Evolutionary conservation across 225 moss, liverwort and hornwort species (phyloP).

Genomic region (Asterella californica): DNA sequence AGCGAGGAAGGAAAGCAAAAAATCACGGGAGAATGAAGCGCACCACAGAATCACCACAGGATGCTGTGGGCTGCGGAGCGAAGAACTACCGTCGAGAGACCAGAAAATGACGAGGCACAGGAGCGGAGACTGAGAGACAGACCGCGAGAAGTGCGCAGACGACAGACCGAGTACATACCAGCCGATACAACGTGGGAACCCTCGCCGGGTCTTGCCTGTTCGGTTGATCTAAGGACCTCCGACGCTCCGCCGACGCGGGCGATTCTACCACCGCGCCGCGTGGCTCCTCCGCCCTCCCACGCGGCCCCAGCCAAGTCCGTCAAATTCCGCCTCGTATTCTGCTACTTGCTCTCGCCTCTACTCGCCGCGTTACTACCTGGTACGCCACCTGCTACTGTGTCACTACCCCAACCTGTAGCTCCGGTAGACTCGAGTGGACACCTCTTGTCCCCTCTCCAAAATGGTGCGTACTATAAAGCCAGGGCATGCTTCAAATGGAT

Average conservation of each 20-base stretch:
- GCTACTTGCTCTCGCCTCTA: background rate
- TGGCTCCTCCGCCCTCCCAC: background rate
- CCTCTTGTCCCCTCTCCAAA: too few relatives aligned
- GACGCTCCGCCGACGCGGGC: slow-evolving; percentile 16
- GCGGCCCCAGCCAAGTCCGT: background rate
- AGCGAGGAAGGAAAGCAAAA: background rate
- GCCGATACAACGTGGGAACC: slow-evolving; percentile 13
- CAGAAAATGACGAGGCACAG: background rate
- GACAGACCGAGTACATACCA: background rate
- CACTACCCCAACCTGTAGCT: too few relatives aligned
- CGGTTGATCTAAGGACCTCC: slow-evolving; percentile 7
- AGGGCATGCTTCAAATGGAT: too few relatives aligned
- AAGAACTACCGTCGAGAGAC: background rate
- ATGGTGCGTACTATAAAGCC: too few relatives aligned
- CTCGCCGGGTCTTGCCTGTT: slow-evolving; percentile 1
- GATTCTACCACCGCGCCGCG: slow-evolving; percentile 13
- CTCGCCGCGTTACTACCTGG: background rate
- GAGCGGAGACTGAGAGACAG: background rate
- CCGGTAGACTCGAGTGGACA: too few relatives aligned
- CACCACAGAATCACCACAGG: background rate
- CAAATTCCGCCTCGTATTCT: background rate
- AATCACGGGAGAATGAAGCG: background rate
- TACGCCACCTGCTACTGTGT: background rate
- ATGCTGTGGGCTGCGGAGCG: background rate
- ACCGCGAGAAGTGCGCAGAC: background rate